Base-by-base conservation (phyloP, 2,329 filamentous ascomycete species). In the Aspergillus luchuensis region DNA sequence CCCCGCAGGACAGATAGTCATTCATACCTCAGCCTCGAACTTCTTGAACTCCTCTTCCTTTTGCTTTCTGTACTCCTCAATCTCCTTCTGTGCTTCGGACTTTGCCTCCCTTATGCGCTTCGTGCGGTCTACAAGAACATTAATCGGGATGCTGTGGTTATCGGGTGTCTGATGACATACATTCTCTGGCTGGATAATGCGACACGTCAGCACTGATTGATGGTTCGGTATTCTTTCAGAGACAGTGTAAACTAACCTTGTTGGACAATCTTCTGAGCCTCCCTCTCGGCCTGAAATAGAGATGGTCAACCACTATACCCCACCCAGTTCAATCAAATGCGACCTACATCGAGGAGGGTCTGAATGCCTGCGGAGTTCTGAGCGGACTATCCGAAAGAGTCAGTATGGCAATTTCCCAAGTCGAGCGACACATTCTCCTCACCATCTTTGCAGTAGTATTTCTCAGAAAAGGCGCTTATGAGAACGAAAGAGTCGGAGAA, bases 321-420 rank as follows among this genome's bases (percentile, higher is more conserved):
- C 23, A 8, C 19, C 41, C 30, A 25, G 17, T 8, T 45, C n/a
- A 23, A 36, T 57, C 36, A 52, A 59, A 25, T 19, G 52, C 61
- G 62, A 76, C 90, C 73, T 90, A 99, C 95, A 82, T 98, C 95
- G 81, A 99, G 92, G 75, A 99, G 89, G 76, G 94, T 98, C 82
- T 98, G 94, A 78, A 99, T 99, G 80, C 95, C 95, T 74, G 91
- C 89, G 68, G 95, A 98, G 84, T 98, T 98, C 83, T 98, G 95
- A 76, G 94, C 95, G 78, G 95, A 95, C 94, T 98, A 74, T 71
- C 65, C 56, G 56, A 57, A 54, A 8, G 60, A 33, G 55, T 66
- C 50, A 58, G 55, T 56, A 25, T 54, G 38, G 6, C 19, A 51
- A 56, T 48, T 21, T 23, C 66, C 57, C 59, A 45, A 28, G 30